These are phyloP conservation scores for Cladosporium sp. DNA, from an alignment of 2,329 filamentous ascomycete species.

Conservation along the genomic window DNA sequence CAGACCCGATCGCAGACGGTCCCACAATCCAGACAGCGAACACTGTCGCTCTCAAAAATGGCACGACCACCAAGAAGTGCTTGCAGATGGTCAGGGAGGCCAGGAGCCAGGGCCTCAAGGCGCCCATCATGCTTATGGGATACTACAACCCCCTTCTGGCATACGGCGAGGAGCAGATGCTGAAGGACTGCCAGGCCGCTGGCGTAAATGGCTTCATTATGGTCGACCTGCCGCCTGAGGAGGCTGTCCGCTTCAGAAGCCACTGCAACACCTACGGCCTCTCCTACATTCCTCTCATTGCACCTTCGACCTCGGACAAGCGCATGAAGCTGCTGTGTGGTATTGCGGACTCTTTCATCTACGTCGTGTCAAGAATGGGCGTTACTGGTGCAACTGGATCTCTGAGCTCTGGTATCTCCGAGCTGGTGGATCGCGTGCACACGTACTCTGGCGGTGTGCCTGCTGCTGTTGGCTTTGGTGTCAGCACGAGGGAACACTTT, in stretches of 20 bases:
- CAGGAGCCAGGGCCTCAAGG: constrained; percentile 68
- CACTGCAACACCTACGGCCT: constrained; percentile 76
- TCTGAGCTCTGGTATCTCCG: constrained; percentile 74
- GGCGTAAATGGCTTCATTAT: constrained; percentile 96
- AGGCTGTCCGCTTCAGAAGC: constrained; percentile 86
- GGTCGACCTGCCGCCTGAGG: constrained; percentile 91
- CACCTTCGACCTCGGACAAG: constrained; percentile 83
- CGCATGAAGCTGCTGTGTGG: constrained; percentile 95
- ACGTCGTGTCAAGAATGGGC: constrained; percentile 95
- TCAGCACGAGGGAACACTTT: constrained; percentile 94
- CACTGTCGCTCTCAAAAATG: constrained; percentile 80
- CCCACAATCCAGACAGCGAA: constrained; percentile 96
- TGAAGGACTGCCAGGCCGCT: constrained; percentile 76
- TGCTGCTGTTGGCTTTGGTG: constrained; percentile 89
- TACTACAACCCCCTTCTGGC: constrained; percentile 96
- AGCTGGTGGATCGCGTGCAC: constrained; percentile 79
- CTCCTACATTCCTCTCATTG: constrained; percentile 95
- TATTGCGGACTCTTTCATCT: constrained; percentile 97
- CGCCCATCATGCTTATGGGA: constrained; percentile 90
- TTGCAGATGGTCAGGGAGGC: constrained; percentile 81
- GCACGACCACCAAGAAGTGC: constrained; percentile 74
- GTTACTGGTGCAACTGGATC: constrained; percentile 86
- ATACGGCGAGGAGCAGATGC: constrained; percentile 86
- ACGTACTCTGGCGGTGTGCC: constrained; percentile 87
- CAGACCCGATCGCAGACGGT: constrained; percentile 95